Base-by-base conservation (phyloP, 2,329 filamentous ascomycete species). In the Coniella vitis region DNA sequence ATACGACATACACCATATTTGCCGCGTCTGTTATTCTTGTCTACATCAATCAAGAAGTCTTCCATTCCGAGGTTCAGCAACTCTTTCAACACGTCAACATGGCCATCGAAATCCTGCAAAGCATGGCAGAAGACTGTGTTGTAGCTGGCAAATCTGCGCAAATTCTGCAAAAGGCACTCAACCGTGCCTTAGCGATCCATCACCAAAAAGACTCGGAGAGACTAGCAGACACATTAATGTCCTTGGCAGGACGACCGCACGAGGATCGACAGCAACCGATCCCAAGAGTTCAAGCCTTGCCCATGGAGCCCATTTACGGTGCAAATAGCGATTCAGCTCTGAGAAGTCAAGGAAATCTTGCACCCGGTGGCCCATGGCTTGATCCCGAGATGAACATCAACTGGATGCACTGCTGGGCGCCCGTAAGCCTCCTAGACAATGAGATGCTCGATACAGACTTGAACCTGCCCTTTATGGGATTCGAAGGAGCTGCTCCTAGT, bases 1-100 rank as follows among this genome's bases (percentile, higher is more conserved):
- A 63, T 44, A 62, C 60, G 2, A 63, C 60, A 8, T 63, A 63
- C 45, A 58, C 56, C 2, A 54, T 59, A 16, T 63, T 63, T 34
- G 59, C 61, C 4, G 57, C 61, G 10, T 61, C 60, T 16, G 56
- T 62, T 29, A 58, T 62, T 29, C 53, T 63, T 10, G 56, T 62
- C 3, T 61, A 62, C 52, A 59, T 56, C 35, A 57, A 53, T 17
- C 56, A 59, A 31, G 56, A 59, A 35, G 47, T 56, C 2, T 48
- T 46, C 12, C 55, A 59, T 35, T 38, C 38, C 7, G 56, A 56
- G 10, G 45, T 55, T 8, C 41, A 55, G 7, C 45, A 53, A 1
- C 54, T 60, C 1, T 41, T 61, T 1, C 40, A 52, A 12, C 41
- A 56, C 2, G 56, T 61, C 7, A 45, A 40, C 42, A 60, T 57